Base-by-base conservation (phyloP, 495 filamentous ascomycete species). In the Neurospora intermedia region DNA sequence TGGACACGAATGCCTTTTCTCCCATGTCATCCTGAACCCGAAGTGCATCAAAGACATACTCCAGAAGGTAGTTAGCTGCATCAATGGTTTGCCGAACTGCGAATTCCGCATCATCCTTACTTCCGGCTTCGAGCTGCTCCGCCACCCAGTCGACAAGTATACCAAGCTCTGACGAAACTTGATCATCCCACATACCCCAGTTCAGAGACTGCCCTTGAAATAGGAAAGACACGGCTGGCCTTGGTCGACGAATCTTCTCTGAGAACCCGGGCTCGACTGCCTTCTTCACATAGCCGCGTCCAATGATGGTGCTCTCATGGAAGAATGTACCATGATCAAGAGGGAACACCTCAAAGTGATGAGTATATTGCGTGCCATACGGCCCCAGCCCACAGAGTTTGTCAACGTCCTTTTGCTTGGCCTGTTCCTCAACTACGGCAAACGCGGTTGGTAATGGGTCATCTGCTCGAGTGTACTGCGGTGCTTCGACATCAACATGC, bases 161-260 rank as follows among this genome's bases (percentile, higher is more conserved):
- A 3, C 89, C 89, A 69, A 94, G 72, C 74, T 94, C 89, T 2
- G 91, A 91, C 13, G 90, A 91, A 4, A 90, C 87, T 43, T 78
- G 80, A 9, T 93, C 92, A 71, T 91, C 86, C 91, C 93, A 96
- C 3, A 79, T 70, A 16, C 87, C 88, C 92, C 93, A 96, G 69
- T 82, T 81, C 62, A 91, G 80, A 0, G 73, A 77, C 71, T 83
- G 84, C 40, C 88, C 84, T 16, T 84, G 86, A 39, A 90, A 77
- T 4, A 75, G 45, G 45, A 90, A 84, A 39, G 81, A 76, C 9
- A 74, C 62, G 8, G 75, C 43, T 18, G 78, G 76, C 39, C 77
- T 77, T 5, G 80, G 75, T n/a, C 42, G 74, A 42, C 76, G 76
- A 18, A 83, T 72, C 4, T 71, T 75, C n/a, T 75, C 78, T 40